These are phyloP conservation scores for Volvariella surrecta DNA, from an alignment of 1,284 basidiomycete species.

Conservation along the genomic window DNA sequence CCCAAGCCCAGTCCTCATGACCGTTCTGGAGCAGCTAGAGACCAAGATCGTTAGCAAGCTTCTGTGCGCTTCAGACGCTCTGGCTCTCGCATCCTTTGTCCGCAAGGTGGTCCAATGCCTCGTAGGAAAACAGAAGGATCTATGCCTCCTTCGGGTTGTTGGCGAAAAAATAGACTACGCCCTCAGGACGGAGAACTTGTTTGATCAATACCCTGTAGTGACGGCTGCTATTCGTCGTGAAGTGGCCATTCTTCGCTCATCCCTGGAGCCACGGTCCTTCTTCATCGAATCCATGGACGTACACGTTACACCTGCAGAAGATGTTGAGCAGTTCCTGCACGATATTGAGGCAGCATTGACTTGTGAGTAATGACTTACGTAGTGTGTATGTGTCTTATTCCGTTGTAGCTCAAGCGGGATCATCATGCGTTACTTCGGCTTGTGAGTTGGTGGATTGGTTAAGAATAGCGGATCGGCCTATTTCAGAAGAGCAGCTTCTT, in stretches of 20 bases:
- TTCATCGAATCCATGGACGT: background rate
- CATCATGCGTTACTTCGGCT: constrained; percentile 20
- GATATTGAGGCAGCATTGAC: constrained; percentile 29
- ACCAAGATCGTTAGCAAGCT: constrained; percentile 50
- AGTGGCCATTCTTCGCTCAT: constrained; percentile 11
- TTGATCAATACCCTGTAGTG: constrained; percentile 28
- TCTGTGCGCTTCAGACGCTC: constrained; percentile 48
- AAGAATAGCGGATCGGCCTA: constrained; percentile 32
- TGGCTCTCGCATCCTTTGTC: constrained; percentile 55
- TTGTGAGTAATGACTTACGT: constrained; percentile 32
- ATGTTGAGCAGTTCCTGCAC: constrained; percentile 31
- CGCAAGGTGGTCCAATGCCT: constrained; percentile 54
- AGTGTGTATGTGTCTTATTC: constrained; percentile 13
- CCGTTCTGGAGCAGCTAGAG: constrained; percentile 67
- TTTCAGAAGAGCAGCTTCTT: constrained; percentile 27
- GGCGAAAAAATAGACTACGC: constrained; percentile 28
- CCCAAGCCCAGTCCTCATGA: constrained; percentile 70
- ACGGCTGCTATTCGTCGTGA: constrained; percentile 39
- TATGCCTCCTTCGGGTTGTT: constrained; percentile 26
- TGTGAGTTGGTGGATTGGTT: constrained; percentile 53
- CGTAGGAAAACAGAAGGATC: constrained; percentile 40
- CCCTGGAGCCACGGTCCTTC: background rate
- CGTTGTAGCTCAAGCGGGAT: constrained; percentile 22
- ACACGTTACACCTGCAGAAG: constrained; percentile 2
- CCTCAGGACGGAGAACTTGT: constrained; percentile 18